Base-by-base conservation (phyloP, 352 stramenopile genomes). In the Elongisporangium prolatum region DNA sequence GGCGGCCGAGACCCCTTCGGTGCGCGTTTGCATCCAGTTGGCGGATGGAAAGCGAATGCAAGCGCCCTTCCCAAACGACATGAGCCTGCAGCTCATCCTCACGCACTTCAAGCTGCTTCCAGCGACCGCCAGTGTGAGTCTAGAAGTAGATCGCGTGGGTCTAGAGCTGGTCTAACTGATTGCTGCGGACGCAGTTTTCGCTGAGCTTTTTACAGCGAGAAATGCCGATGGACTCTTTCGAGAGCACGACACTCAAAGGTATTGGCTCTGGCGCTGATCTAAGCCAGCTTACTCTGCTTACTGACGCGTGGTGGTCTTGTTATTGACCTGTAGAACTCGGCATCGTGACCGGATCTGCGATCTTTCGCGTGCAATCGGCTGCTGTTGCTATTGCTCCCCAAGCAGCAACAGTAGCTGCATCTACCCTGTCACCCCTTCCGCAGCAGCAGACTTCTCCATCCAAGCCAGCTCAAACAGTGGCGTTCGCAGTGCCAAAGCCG, bases 1-100 rank as follows among this genome's bases (percentile, higher is more conserved):
- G 0, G 52, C 53, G 0, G 54, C 61, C 4, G 64, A 74, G 40
- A 71, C 68, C 22, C 71, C 86, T 57, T 69, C 82, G 61, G 80
- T 94, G 62, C 85, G 86, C 49, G 83, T 96, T n/a, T 88, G 80
- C 52, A 71, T 96, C 18, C 87, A 96, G 54, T 59, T 91, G 56
- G 51, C 58, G 6, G 84, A 93, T 54, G 85, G 87, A 47, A 88
- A 88, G 60, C 84, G 87, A 48, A 71, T 91, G 53, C 84, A 93
- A 54, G 71, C 77, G 16, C 63, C 70, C 21, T 93, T 94, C 44
- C 52, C 56, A 0, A 88, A 67, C 24, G 69, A 91, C 59, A 48
- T 57, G 17, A 86, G 74, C 13, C 65, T 96, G 21, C 69, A 80
- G 22, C 56, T 51, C 21, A 88, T 96, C 21, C 68, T 96, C 22